A percentile compares a stretch with the other conserved stretches of the same genome.
phyloP scores from a whole-genome alignment of 345 rosid species.

The Excoecaria agallocha region DNA sequence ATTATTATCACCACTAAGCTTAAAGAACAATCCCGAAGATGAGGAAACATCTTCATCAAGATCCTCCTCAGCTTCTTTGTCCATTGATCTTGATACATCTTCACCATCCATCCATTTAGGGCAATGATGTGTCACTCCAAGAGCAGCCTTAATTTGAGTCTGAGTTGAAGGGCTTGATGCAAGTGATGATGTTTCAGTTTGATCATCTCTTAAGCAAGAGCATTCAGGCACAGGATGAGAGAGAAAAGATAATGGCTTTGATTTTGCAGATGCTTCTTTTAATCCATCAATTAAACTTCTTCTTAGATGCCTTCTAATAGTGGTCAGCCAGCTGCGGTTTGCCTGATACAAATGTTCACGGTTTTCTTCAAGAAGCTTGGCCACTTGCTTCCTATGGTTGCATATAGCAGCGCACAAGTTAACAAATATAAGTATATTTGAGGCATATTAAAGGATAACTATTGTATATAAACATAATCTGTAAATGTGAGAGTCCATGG shows the following conservation, averaged over 20 bases:
- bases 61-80: conserved; percentile 74
- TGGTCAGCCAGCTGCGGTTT: conserved; percentile 73
- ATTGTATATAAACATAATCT: not conserved
- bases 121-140: conserved; percentile 60
- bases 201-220: conserved; percentile 50
- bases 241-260: conserved; percentile 63
- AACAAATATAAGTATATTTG: not conserved
- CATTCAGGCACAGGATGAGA: conserved; percentile 90
- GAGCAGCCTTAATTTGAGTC: conserved; percentile 40
- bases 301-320: conserved; percentile 65
- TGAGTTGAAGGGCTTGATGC: conserved; percentile 31
- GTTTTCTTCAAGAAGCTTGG: conserved; percentile 61
- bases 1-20: conserved; percentile 41
- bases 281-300: conserved; percentile 68
- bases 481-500: not conserved
- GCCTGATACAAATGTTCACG: conserved; percentile 70
- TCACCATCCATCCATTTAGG: conserved; percentile 71
- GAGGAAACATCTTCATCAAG: conserved; percentile 68
- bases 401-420: not conserved
- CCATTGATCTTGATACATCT: conserved; percentile 38
- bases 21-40: conserved; percentile 65
- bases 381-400: conserved; percentile 57
- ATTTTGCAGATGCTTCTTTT: conserved; percentile 47
- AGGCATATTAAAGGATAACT: not conserved
- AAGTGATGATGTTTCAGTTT: conserved; percentile 23